These are phyloP conservation scores for Colletotrichum salicis DNA, from an alignment of 2,329 filamentous ascomycete species.

Conservation along the genomic window DNA sequence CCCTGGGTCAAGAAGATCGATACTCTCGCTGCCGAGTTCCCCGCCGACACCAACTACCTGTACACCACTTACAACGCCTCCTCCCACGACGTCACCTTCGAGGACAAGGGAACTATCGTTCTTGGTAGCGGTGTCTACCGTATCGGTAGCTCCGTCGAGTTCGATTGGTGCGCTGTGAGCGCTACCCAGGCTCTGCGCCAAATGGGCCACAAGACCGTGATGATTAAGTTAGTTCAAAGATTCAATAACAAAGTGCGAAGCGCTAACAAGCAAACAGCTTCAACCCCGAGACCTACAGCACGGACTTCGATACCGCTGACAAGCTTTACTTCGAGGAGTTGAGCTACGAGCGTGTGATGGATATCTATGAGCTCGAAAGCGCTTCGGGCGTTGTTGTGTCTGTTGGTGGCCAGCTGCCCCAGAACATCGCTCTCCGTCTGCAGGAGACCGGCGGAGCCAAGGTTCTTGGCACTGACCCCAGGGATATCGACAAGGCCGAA, in stretches of 20 bases:
- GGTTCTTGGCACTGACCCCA: conserved; percentile 90
- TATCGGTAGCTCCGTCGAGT: conserved; percentile 97
- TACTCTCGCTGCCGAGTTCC: conserved; percentile 96
- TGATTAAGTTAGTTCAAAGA: conserved; percentile 79
- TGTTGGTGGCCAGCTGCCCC: conserved; percentile 93
- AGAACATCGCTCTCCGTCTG: conserved; percentile 95
- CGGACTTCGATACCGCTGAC: conserved; percentile 90
- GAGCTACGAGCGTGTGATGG: conserved; percentile 97
- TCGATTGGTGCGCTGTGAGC: conserved; percentile 98
- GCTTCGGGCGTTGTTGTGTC: conserved; percentile 92
- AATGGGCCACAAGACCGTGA: conserved; percentile 96
- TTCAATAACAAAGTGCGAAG: neutral
- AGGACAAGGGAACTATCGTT: conserved; percentile 89
- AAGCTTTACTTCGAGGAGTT: conserved; percentile 97
- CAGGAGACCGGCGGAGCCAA: conserved; percentile 92
- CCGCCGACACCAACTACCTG: conserved; percentile 92
- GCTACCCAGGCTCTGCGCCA: conserved; percentile 83
- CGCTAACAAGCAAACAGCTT: conserved; percentile 51
- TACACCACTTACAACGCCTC: conserved; percentile 99
- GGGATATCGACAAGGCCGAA: conserved; percentile 97
- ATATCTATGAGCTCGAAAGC: conserved; percentile 94
- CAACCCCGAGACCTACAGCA: conserved; percentile 83
- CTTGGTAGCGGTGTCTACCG: conserved; percentile 96
- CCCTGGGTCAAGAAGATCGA: conserved; percentile 99
- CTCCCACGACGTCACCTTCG: conserved; percentile 91